Conservation (phyloP, 768 basidiomycete species). For the Tylopilus balloui region DNA sequence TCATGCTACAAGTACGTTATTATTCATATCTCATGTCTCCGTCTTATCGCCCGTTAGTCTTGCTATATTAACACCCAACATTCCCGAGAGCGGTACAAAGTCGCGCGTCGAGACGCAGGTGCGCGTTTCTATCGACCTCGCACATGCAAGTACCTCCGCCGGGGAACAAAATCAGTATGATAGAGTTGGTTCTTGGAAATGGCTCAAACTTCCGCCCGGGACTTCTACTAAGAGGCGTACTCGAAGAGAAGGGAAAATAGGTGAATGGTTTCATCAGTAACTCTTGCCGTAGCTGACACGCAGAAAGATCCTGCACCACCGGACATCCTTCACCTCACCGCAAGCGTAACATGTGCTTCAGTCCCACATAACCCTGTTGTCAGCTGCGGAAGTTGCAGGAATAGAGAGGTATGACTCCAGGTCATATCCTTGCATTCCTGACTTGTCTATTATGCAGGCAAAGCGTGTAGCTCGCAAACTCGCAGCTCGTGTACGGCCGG, state of each 20-base stretch:
- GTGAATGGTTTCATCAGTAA: slow-evolving; percentile 35
- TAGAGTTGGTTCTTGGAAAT: slow-evolving; percentile 86
- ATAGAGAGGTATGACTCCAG: slow-evolving; percentile 62
- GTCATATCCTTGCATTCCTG: slow-evolving; percentile 4
- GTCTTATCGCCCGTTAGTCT: slow-evolving; percentile 45
- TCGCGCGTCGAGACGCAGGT: slow-evolving; percentile 95
- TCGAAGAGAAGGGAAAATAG: slow-evolving; percentile 79
- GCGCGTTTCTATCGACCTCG: slow-evolving; percentile 76
- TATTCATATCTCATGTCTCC: slow-evolving; percentile 2
- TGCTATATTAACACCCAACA: slow-evolving; percentile 76
- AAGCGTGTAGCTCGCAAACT: slow-evolving; percentile 89
- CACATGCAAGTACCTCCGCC: slow-evolving; percentile 56
- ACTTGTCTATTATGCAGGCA: slow-evolving; percentile 44
- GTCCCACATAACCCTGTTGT: slow-evolving; percentile 71
- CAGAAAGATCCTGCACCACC: slow-evolving; percentile 57
- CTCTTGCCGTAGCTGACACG: slow-evolving; percentile 15
- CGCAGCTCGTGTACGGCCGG: slow-evolving; percentile 76
- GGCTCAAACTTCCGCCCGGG: slow-evolving; percentile 74
- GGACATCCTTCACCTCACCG: slow-evolving; percentile 68
- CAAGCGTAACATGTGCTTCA: slow-evolving; percentile 76
- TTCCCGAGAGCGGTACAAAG: slow-evolving; percentile 80
- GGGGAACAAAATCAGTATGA: slow-evolving; percentile 65
- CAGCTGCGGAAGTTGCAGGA: slow-evolving; percentile 84
- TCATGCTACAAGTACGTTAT: slow-evolving; percentile 67
- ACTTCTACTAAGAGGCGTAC: slow-evolving; percentile 82